phyloP scores from a whole-genome alignment of 1,139 yeast genomes.

The Saccharomyces hybrid region DNA sequence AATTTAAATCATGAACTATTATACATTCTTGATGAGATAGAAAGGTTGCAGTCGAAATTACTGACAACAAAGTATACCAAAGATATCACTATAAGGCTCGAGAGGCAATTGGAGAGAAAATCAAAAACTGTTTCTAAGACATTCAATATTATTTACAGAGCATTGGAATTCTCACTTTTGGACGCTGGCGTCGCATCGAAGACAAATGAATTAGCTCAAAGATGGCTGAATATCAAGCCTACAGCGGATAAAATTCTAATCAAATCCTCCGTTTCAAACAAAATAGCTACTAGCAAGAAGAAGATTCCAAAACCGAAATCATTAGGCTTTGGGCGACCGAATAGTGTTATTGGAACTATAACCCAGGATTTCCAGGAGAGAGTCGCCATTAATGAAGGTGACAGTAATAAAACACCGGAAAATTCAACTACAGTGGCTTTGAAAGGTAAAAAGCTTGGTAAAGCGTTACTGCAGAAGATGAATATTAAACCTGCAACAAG shows the following conservation, averaged over 20 bases:
- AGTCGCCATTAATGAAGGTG: neutral
- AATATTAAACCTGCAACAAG: conserved; percentile 36
- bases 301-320: conserved; percentile 5
- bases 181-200: conserved; percentile 29
- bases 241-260: conserved; percentile 22
- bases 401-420: conserved; percentile 7
- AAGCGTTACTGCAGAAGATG: conserved; percentile 32
- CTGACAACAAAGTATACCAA: conserved; percentile 2
- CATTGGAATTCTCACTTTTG: conserved; percentile 34
- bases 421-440: neutral
- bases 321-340: conserved; percentile 5
- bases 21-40: conserved; percentile 30
- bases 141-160: conserved; percentile 34
- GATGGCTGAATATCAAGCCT: conserved; percentile 31
- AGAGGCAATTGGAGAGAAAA: conserved; percentile 24
- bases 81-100: conserved; percentile 13
- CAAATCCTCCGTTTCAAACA: conserved; percentile 7
- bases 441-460: conserved; percentile 25
- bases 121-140: conserved; percentile 31
- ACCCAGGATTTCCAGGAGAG: neutral
- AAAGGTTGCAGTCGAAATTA: conserved; percentile 26
- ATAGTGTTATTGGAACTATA: conserved; percentile 5
- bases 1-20: conserved; percentile 38
- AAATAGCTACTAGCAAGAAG: conserved; percentile 1
- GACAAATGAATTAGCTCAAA: conserved; percentile 30